Evolutionary conservation across 2,329 filamentous ascomycete species (phyloP).

Genomic region (Pseudogymnoascus destructans): DNA sequence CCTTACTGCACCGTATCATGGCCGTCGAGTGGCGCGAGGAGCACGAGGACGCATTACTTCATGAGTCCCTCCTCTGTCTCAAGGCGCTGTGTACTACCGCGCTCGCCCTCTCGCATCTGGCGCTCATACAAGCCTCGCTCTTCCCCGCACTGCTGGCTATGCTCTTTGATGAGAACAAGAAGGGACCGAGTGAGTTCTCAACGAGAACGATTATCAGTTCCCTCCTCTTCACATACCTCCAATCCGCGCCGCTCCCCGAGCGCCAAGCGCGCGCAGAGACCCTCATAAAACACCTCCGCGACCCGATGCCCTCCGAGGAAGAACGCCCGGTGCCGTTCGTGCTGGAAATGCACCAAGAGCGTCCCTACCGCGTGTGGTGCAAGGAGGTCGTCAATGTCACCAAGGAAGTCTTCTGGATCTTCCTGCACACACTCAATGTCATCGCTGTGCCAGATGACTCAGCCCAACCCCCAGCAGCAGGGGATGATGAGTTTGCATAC

Average conservation of each 20-base stretch:
- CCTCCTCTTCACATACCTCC: slow-evolving; percentile 77
- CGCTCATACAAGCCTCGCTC: slow-evolving; percentile 63
- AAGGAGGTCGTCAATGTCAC: slow-evolving; percentile 87
- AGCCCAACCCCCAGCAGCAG: slow-evolving; percentile 4
- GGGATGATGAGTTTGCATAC: slow-evolving; percentile 37
- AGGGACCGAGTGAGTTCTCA: slow-evolving; percentile 91
- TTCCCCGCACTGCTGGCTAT: slow-evolving; percentile 79
- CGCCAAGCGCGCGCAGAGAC: slow-evolving; percentile 55
- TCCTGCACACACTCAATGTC: slow-evolving; percentile 86
- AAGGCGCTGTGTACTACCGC: slow-evolving; percentile 92
- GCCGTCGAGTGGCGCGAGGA: slow-evolving; percentile 96
- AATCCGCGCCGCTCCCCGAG: slow-evolving; percentile 48
- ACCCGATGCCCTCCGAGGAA: slow-evolving; percentile 63
- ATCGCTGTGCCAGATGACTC: slow-evolving; percentile 44
- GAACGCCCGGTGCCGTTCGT: slow-evolving; percentile 74
- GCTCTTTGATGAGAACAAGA: slow-evolving; percentile 96
- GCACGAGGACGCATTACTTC: slow-evolving; percentile 83
- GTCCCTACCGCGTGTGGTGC: slow-evolving; percentile 88
- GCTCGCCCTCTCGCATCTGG: slow-evolving; percentile 67
- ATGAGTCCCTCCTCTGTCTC: slow-evolving; percentile 83
- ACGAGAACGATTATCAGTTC: slow-evolving; percentile 84
- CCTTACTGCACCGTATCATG: slow-evolving; percentile 80
- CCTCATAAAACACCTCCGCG: slow-evolving; percentile 68
- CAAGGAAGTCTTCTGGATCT: slow-evolving; percentile 99
- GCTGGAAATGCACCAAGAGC: slow-evolving; percentile 70